Conservation (phyloP, 306 rosid species). For the Castanospermum australe region DNA sequence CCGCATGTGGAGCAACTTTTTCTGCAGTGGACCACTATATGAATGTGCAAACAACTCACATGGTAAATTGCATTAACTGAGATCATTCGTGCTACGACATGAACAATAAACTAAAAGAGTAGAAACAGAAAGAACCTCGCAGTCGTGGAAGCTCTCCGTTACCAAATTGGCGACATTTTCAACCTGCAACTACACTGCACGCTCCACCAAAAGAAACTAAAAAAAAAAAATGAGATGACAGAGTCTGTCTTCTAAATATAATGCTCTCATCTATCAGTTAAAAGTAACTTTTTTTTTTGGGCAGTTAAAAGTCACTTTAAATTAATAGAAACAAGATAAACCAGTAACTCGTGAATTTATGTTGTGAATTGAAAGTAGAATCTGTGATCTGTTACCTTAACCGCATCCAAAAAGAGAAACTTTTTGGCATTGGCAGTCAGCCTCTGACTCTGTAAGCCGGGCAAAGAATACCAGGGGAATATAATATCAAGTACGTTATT, state of each 20-base stretch:
- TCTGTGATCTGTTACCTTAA: too few relatives aligned
- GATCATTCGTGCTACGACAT: background rate
- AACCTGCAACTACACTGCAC: background rate
- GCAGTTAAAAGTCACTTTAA: background rate
- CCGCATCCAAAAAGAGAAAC: background rate
- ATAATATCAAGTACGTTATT: too few relatives aligned
- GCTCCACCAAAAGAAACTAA: background rate
- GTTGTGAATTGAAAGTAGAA: too few relatives aligned
- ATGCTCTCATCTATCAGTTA: too few relatives aligned
- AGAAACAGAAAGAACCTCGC: background rate
- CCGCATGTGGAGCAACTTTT: background rate
- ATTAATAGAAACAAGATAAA: background rate
- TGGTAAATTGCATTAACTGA: slow-evolving; percentile 29
- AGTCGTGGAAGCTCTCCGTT: background rate
- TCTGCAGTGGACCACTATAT: slow-evolving; percentile 24
- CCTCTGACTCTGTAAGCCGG: background rate
- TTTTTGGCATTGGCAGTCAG: background rate
- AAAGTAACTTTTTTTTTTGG: too few relatives aligned
- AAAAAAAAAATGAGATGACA: background rate
- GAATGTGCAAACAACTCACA: slow-evolving; percentile 5
- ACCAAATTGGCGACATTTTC: background rate
- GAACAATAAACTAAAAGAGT: background rate
- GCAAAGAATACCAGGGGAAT: too few relatives aligned
- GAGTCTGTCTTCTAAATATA: background rate
- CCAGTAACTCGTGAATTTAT: background rate